These are phyloP conservation scores for Copromyces sp. DNA, from an alignment of 495 filamentous ascomycete species.

Conservation along the genomic window DNA sequence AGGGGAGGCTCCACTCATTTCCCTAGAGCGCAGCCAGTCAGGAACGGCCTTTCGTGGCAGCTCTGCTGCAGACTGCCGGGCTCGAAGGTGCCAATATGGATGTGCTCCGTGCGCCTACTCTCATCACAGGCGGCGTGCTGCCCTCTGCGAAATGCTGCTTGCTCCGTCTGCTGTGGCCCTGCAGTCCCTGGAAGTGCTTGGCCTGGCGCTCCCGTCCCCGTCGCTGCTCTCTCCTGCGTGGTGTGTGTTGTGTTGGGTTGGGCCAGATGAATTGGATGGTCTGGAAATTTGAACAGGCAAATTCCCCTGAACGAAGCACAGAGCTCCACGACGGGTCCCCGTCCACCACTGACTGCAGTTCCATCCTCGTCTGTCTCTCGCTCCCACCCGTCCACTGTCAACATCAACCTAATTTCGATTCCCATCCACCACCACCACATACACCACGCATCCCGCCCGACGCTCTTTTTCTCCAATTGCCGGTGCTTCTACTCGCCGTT, in stretches of 20 bases:
- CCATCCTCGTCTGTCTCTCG: constrained; percentile 7
- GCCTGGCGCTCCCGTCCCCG: constrained; percentile 12
- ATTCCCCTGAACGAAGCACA: constrained; percentile 28
- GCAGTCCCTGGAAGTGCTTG: constrained; percentile 2
- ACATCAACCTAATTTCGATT: constrained; percentile 15
- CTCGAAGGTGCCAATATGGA: neutral
- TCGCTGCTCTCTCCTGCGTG: neutral
- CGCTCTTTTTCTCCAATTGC: constrained; percentile 11
- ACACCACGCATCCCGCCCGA: neutral
- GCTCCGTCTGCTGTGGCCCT: neutral
- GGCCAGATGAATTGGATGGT: constrained; percentile 5
- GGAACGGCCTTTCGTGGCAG: neutral
- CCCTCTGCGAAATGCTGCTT: neutral
- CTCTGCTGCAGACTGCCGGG: neutral
- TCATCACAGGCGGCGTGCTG: neutral
- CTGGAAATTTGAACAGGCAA: constrained; percentile 32
- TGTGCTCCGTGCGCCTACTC: neutral
- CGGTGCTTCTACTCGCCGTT: constrained; percentile 6
- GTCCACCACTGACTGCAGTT: neutral
- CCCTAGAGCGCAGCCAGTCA: neutral
- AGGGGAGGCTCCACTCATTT: constrained; percentile 14
- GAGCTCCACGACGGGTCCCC: constrained; percentile 13
- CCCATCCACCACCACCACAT: neutral
- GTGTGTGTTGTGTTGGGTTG: neutral
- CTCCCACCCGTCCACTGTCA: constrained; percentile 14